These are phyloP conservation scores for Plasmodium yoelii DNA, from an alignment of 169 alveolate genomes.

Conservation along the genomic window DNA sequence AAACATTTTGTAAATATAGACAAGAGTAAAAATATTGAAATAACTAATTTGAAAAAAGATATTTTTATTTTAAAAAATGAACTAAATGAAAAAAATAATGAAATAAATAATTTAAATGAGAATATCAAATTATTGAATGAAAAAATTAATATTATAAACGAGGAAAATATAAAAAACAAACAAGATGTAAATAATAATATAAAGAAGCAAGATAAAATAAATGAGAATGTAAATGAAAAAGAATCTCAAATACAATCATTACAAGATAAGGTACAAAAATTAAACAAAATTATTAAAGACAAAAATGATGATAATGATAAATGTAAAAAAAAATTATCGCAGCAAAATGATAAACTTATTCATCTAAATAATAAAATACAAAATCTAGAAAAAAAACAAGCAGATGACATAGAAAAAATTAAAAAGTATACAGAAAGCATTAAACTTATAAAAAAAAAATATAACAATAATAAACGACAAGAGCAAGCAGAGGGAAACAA, in stretches of 20 bases:
- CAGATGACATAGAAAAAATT: conserved; percentile 44
- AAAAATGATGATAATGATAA: conserved; percentile 62
- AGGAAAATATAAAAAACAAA: conserved; percentile 41
- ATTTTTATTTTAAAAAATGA: conserved; percentile 20
- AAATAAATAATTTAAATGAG: conserved; percentile 16
- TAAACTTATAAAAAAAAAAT: conserved; percentile 33
- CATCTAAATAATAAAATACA: conserved; percentile 35
- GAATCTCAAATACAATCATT: conserved; percentile 19
- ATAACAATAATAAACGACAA: conserved; percentile 11
- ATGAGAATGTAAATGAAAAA: conserved; percentile 37
- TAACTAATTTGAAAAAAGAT: conserved; percentile 3
- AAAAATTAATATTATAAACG: conserved; percentile 13
- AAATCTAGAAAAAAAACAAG: conserved; percentile 19
- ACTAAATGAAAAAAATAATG: conserved; percentile 12
- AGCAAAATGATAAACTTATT: conserved; percentile 22
- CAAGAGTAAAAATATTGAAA: conserved; percentile 7
- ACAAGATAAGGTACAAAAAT: conserved; percentile 37
- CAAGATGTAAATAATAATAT: conserved; percentile 30
- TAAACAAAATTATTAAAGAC: conserved; percentile 23
- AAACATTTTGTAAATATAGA: conserved; percentile 5
- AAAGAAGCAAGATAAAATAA: conserved; percentile 50
- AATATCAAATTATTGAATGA: conserved; percentile 11
- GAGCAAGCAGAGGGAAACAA: conserved; percentile 20
- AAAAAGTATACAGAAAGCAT: conserved; percentile 33
- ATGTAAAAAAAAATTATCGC: conserved; percentile 46